Evolutionary conservation across 139 green algal genomes (phyloP).

Genomic region (Coccomyxa sp.): DNA sequence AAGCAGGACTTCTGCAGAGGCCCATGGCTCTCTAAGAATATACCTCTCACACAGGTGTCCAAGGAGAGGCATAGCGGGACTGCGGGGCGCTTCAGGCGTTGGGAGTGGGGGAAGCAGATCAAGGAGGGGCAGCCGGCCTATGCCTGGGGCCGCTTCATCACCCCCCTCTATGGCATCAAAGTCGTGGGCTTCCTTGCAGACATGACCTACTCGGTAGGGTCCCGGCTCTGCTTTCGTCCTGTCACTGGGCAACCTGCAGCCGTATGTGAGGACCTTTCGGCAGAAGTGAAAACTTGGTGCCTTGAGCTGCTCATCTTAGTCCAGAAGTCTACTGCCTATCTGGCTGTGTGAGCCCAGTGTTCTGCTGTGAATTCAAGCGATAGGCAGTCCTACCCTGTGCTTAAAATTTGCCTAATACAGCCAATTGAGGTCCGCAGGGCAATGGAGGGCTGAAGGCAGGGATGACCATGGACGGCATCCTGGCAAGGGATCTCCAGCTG

Average conservation of each 20-base stretch:
- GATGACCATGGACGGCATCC: conserved; percentile 34
- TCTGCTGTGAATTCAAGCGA: too few species aligned
- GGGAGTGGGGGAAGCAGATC: conserved; percentile 28
- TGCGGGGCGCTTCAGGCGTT: conserved; percentile 1
- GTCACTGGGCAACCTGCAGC: too few species aligned
- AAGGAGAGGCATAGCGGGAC: conserved; percentile 19
- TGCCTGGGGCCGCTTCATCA: conserved; percentile 38
- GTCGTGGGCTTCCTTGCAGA: conserved; percentile 23
- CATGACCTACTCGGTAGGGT: not conserved
- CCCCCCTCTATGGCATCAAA: conserved; percentile 39
- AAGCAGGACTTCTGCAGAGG: conserved; percentile 13
- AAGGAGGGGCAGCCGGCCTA: conserved; percentile 26
- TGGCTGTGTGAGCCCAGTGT: too few species aligned
- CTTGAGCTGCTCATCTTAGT: too few species aligned
- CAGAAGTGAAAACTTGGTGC: too few species aligned
- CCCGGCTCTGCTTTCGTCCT: not conserved
- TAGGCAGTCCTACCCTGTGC: too few species aligned
- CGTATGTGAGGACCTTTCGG: too few species aligned
- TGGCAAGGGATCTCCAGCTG: conserved; percentile 48
- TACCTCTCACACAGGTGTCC: too few species aligned
- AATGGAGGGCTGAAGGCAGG: conserved; percentile 11
- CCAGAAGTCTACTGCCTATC: too few species aligned
- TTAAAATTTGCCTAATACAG: too few species aligned
- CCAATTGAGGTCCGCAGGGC: too few species aligned
- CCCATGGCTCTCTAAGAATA: conserved; percentile 3